Evolutionary conservation across 371 early-diverging fungal species (phyloP), one percentile per base, ranked within the genome.

Genomic region (Dinochytrium kinnereticum): DNA sequence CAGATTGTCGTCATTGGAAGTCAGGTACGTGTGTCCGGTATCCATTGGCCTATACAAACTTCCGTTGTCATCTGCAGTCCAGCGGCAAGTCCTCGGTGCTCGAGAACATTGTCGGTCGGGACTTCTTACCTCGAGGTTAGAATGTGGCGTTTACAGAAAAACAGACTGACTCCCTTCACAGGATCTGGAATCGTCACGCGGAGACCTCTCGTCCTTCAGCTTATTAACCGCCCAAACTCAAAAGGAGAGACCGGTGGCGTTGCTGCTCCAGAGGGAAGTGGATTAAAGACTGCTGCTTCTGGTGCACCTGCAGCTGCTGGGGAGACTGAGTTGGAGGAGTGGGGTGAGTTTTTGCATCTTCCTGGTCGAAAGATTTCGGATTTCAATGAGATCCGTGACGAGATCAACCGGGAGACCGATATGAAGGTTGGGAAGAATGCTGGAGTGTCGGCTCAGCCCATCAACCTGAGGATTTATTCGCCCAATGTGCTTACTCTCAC

Each of bases 41-140:
- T 19, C 66, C 64, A 30, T n/a, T n/a, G n/a, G n/a, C n/a, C n/a
- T n/a, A n/a, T n/a, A n/a, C n/a, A n/a, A n/a, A 66, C 3, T 66
- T 10, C 5, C 34, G 34, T 34, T 17, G 26, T 31, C 64, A 24
- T 66, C 64, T 92, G n/a, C 98, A 99, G 85, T 94, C 95, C 73
- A 92, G 94, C 81, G 99, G 99, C 51, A 99, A 99, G 86, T 93
- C 93, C 80, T 98, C 98, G 36, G 99, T 99, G 39, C 89, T 99
- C 39, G 99, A 99, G 76, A 98, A 98, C 84, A 96, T 99, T 84
- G 97, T 99, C 30, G 98, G 98, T 31, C 87, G 94, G 72, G 99
- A 99, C 83, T 97, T 99, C 85, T 83, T 99, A 71, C 99, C 99
- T 26, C 87, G 99, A 59, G 99, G 99, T 77, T 44, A 13, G 44